Evolutionary conservation across 192 early-diverging fungal genomes (phyloP).

Genomic region (Coemansia sp.): DNA sequence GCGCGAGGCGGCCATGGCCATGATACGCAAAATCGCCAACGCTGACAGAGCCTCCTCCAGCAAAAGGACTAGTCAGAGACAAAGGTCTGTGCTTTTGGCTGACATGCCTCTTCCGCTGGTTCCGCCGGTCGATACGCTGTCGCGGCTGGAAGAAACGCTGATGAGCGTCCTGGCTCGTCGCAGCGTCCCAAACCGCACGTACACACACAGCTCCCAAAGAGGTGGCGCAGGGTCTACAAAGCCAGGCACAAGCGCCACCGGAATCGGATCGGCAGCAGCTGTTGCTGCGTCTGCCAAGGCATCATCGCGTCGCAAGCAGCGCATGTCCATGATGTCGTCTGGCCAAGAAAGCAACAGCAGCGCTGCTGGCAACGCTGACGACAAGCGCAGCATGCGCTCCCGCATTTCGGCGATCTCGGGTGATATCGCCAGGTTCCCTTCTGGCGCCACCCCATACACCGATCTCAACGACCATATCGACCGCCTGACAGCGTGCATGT

Average conservation of each 20-base stretch:
- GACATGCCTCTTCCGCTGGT: slow-evolving; percentile 37
- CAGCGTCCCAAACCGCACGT: slow-evolving; percentile 44
- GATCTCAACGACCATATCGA: slow-evolving; percentile 51
- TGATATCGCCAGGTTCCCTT: slow-evolving; percentile 18
- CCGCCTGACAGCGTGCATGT: slow-evolving; percentile 47
- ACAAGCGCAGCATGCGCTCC: slow-evolving; percentile 42
- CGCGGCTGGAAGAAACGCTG: slow-evolving; percentile 42
- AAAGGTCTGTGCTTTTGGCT: not conserved
- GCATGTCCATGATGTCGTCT: slow-evolving; percentile 35
- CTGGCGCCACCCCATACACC: slow-evolving; percentile 30
- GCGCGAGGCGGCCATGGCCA: slow-evolving; percentile 32
- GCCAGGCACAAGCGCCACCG: slow-evolving; percentile 26
- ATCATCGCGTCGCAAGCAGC: slow-evolving; percentile 37
- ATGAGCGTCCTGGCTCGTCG: slow-evolving; percentile 39
- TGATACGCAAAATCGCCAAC: slow-evolving; percentile 34
- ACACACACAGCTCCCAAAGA: slow-evolving; percentile 12
- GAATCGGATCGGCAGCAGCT: slow-evolving; percentile 14
- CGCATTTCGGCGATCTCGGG: slow-evolving; percentile 35
- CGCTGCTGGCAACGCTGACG: slow-evolving; percentile 28
- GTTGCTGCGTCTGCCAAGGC: slow-evolving; percentile 21
- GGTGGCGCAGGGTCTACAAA: slow-evolving; percentile 44
- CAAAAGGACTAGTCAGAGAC: not conserved
- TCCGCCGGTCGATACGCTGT: slow-evolving; percentile 33
- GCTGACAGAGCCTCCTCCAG: slow-evolving; percentile 4
- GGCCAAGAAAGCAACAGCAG: slow-evolving; percentile 24